Evolutionary conservation across 371 early-diverging fungal species (phyloP).

Genomic region (Circinella umbellata): DNA sequence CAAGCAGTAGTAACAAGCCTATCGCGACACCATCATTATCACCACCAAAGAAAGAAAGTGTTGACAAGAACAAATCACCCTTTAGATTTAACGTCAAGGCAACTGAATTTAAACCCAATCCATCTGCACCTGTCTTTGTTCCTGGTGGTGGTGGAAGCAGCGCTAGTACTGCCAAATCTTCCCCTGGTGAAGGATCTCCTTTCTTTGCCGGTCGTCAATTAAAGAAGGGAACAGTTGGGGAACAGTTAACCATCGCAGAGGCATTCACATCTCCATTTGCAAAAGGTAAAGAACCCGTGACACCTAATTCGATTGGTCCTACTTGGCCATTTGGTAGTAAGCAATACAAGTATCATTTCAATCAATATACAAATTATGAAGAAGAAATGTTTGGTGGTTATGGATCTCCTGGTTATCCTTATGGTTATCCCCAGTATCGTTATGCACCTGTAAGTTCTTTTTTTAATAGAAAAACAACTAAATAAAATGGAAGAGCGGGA

Average conservation of each 20-base stretch:
- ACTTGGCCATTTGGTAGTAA: constrained; percentile 57
- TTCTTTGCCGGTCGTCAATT: constrained; percentile 38
- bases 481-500: no score
- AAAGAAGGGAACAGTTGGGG: constrained; percentile 26
- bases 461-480: no score
- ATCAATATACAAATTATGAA: constrained; percentile 38
- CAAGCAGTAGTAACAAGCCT: neutral
- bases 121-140: constrained; percentile 77
- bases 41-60: neutral
- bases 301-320: constrained; percentile 48
- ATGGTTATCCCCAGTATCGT: constrained; percentile 51
- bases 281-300: constrained; percentile 26
- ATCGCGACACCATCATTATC: constrained; percentile 1
- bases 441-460: constrained; percentile 40
- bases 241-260: constrained; percentile 32
- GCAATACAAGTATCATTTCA: constrained; percentile 49
- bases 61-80: constrained; percentile 30
- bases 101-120: constrained; percentile 87
- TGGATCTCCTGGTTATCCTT: constrained; percentile 47
- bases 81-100: constrained; percentile 90
- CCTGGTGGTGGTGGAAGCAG: constrained; percentile 49
- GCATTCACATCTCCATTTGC: constrained; percentile 41
- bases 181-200: constrained; percentile 25
- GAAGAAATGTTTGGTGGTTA: constrained; percentile 43
- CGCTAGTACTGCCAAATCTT: constrained; percentile 10